Base-by-base conservation (phyloP, 495 filamentous ascomycete species). In the Astrocystis sublimbata region DNA sequence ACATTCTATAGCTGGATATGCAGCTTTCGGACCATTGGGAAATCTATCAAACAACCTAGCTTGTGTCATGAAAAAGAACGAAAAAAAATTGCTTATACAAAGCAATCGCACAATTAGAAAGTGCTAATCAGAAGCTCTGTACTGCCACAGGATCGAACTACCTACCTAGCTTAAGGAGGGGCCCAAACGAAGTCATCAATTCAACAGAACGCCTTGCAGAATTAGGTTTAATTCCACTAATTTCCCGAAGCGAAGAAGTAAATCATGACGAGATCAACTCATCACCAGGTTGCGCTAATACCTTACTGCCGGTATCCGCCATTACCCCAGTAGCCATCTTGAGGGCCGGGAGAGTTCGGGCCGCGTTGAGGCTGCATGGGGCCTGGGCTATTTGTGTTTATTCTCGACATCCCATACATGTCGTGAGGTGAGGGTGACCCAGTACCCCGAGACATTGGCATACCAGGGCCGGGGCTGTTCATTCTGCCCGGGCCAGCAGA, bases 401-500 rank as follows among this genome's bases (percentile, higher is more conserved):
- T 41, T 35, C 62, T 47, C n/a, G 62, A 54, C 28, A 54, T 62
- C 4, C 66, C 66, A 23, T 68, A 68, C 15, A 57, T 52, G 23
- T 60, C 58, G 52, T 60, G 43, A 1, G 45, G 58, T 17, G 58
- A 19, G 23, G 58, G 58, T 31, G 58, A 60, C 1, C 58, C 46
- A 10, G 42, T 19, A 21, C 30, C 21, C 4, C 43, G 57, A 8
- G 17, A 15, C 41, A 33, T 24, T 8, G 41, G 30, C 2, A 24
- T 49, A 9, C 24, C 28, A 6, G 46, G 58, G 5, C 17, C 58
- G 2, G 71, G 68, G 55, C 70, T 74, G 47, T 55, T 64, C 17
- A 62, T 57, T 24, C 71, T 41, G 30, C 53, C 56, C 19, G 61
- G 62, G 17, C 71, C 75, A 1, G 73, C 70, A 1, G 74, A 71